phyloP scores from a whole-genome alignment of 371 early-diverging fungal genomes.

The Apophysomyces elegans region DNA sequence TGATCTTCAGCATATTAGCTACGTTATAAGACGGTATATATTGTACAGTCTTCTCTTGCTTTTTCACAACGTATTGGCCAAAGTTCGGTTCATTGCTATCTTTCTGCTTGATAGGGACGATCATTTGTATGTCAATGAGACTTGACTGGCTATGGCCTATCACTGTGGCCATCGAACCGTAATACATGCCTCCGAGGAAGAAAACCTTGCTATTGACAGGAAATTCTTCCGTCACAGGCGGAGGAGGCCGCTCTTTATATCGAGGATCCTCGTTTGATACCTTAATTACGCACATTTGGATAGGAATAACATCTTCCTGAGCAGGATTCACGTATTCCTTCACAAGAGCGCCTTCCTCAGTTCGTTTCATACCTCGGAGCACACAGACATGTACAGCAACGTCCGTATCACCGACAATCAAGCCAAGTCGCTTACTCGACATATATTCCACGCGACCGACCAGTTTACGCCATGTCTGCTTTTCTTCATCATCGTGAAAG shows the following conservation, averaged over 20 bases:
- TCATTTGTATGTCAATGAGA: conserved; percentile 54
- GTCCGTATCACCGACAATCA: conserved; percentile 72
- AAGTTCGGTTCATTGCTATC: conserved; percentile 57
- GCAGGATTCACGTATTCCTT: conserved; percentile 79
- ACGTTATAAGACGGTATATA: conserved; percentile 74
- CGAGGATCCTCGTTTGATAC: conserved; percentile 75
- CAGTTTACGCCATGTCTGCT: conserved; percentile 57
- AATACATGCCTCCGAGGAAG: conserved; percentile 66
- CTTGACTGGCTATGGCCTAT: conserved; percentile 56
- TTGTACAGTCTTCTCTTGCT: conserved; percentile 35
- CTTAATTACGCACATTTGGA: conserved; percentile 71
- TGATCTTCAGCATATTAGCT: conserved; percentile 65
- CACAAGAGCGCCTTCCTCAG: conserved; percentile 80
- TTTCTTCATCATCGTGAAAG: conserved; percentile 53
- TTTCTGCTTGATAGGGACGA: conserved; percentile 36
- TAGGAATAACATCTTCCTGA: conserved; percentile 66
- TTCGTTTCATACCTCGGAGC: conserved; percentile 73
- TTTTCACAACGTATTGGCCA: conserved; percentile 55
- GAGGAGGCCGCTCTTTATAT: conserved; percentile 60
- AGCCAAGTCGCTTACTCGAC: conserved; percentile 64
- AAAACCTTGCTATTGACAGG: conserved; percentile 72
- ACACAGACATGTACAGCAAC: conserved; percentile 71
- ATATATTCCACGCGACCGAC: conserved; percentile 61
- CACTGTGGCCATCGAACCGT: conserved; percentile 81
- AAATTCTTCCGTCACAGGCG: conserved; percentile 64